These are phyloP conservation scores for Arthromyces matolae DNA, from an alignment of 768 basidiomycete species.

Conservation along the genomic window DNA sequence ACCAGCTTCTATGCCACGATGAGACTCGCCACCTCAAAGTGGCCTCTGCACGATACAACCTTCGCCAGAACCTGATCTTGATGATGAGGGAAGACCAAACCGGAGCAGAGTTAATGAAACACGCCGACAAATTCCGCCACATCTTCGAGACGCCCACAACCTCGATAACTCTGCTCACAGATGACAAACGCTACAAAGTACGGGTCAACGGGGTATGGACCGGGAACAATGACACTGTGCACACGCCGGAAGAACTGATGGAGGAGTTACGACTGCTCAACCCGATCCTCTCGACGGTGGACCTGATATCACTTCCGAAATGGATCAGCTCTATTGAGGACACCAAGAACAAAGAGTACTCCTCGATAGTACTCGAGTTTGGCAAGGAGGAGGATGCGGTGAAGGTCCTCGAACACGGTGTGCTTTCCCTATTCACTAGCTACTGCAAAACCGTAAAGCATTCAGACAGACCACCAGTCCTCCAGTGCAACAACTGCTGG, in stretches of 20 bases:
- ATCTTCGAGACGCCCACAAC: constrained; percentile 3
- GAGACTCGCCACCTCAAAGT: constrained; percentile 11
- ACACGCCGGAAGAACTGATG: not conserved
- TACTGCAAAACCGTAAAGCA: constrained; percentile 2
- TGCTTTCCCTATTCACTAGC: not conserved
- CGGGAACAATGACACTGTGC: not conserved
- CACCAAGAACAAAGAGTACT: not conserved
- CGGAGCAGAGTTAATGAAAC: constrained; percentile 13
- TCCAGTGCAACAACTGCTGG: constrained; percentile 14
- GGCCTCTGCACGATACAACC: constrained; percentile 16
- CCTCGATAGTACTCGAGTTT: constrained; percentile 3
- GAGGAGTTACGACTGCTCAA: not conserved
- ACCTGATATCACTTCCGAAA: not conserved
- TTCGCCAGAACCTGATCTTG: constrained; percentile 15
- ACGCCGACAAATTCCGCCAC: constrained; percentile 5
- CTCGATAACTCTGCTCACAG: constrained; percentile 9
- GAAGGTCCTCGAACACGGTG: not conserved
- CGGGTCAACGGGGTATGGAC: constrained; percentile 12
- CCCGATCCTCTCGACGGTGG: constrained; percentile 4
- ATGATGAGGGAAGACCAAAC: constrained; percentile 16
- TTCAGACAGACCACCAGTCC: not conserved
- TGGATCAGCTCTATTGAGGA: constrained; percentile 1
- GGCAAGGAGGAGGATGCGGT: not conserved
- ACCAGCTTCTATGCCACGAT: not conserved
- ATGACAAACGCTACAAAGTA: constrained; percentile 21